Base-by-base conservation (phyloP, 164 flowering plant species). In the Nelumbo lutea region DNA sequence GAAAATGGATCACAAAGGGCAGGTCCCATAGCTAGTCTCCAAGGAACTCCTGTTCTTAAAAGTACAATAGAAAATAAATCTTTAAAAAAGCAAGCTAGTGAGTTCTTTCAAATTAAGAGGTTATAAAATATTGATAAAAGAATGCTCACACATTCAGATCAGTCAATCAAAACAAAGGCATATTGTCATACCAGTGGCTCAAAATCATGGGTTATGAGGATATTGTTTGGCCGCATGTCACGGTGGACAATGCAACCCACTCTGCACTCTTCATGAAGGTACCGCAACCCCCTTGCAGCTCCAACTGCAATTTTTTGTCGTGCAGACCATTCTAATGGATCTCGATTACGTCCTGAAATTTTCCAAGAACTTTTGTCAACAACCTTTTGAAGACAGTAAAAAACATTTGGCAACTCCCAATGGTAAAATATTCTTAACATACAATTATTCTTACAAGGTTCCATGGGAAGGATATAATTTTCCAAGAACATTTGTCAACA, bases 231-330 rank as follows among this genome's bases (percentile, higher is more conserved):
- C 68, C 98, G 83, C 95, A 95, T 76, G 75, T 95, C 98, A 27
- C 96, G 88, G 68, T 95, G 98, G 52, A 95, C 93, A 71, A 95
- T 95, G 65, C 97, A 92, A 11, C 98, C 98, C 51, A 95, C 97
- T 81, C 98, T 81, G 71, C 98, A 95, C 75, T 92, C 98, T 76
- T 95, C 97, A 62, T 95, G 98, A 68, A 92, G 96, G 72, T 95
- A 95, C 73, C 98, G 85, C 85, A 95, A 76, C 14, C 98, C 97
- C 68, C 98, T 79, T 76, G 98, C 92, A 73, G 98, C 96, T 68
- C 98, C 98, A 72, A 92, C 84, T 13, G 97, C 97, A 83, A 95
- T 87, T 69, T 89, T 91, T 76, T 81, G 90, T 27, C 97, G 78
- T n/a, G 96, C 87, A 64, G 85, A 75, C 98, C 97, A 95, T 67